Evolutionary conservation across 1,139 yeast genomes (phyloP).

Genomic region (Geotrichum candidum): DNA sequence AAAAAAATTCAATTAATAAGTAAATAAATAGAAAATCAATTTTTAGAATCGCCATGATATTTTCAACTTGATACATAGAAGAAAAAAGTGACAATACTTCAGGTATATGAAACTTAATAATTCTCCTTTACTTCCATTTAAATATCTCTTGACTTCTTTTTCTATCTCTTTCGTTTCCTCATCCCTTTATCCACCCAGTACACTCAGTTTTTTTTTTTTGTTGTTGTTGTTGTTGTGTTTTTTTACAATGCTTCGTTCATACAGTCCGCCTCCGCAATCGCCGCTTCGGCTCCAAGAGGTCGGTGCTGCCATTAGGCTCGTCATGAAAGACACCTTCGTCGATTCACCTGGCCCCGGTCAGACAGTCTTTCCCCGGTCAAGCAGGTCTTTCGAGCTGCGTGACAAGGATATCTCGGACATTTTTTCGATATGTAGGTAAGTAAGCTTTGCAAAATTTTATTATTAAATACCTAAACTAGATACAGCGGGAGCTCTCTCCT

Average conservation of each 20-base stretch:
- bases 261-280: constrained; percentile 3
- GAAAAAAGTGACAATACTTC: not conserved
- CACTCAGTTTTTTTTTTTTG: not conserved
- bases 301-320: constrained; percentile 15
- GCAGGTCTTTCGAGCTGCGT: not conserved
- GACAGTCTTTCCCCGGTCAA: not conserved
- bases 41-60: too few species aligned
- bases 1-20: too few species aligned
- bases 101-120: not conserved
- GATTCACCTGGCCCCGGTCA: constrained; percentile 3
- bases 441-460: not conserved
- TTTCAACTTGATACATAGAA: not conserved
- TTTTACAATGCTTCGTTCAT: not conserved
- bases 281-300: constrained; percentile 9
- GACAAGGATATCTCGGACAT: constrained; percentile 4
- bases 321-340: not conserved
- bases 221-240: too few species aligned
- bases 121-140: not conserved
- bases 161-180: not conserved
- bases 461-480: not conserved
- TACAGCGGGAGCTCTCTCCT: not conserved
- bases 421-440: not conserved
- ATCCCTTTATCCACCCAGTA: not conserved
- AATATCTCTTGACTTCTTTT: not conserved
- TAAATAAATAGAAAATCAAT: too few species aligned